Evolutionary conservation across 2,329 filamentous ascomycete species (phyloP).

Genomic region (Colletotrichum sp.): DNA sequence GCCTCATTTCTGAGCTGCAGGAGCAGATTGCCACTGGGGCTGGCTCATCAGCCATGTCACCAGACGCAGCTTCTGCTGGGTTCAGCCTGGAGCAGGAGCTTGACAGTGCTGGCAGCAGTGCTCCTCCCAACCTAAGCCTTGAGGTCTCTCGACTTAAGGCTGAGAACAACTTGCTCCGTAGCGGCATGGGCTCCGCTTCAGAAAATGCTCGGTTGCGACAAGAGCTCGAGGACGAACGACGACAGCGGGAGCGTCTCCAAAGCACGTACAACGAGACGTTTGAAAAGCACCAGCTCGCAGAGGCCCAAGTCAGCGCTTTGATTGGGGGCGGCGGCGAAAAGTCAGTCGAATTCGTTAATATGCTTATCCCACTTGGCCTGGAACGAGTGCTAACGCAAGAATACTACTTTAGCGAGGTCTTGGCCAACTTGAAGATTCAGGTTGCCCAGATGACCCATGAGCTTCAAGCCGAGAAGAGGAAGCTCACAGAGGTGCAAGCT

Average conservation of each 20-base stretch:
- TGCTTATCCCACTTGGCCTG: slow-evolving; percentile 25
- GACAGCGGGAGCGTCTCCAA: slow-evolving; percentile 56
- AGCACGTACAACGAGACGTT: slow-evolving; percentile 61
- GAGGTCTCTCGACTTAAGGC: slow-evolving; percentile 65
- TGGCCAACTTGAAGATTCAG: slow-evolving; percentile 55
- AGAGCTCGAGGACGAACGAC: slow-evolving; percentile 61
- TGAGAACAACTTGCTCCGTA: slow-evolving; percentile 64
- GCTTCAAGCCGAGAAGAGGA: slow-evolving; percentile 40
- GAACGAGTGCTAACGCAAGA: slow-evolving; percentile 46
- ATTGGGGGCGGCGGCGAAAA: slow-evolving; percentile 54
- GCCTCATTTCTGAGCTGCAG: slow-evolving; percentile 62
- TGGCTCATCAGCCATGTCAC: neutral
- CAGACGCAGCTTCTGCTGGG: slow-evolving; percentile 29
- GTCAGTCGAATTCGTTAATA: slow-evolving; percentile 48
- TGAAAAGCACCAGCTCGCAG: slow-evolving; percentile 61
- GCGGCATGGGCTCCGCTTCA: slow-evolving; percentile 56
- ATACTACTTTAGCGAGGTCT: slow-evolving; percentile 57
- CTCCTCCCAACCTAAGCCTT: slow-evolving; percentile 47
- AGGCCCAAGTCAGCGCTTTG: slow-evolving; percentile 63
- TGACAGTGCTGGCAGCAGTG: slow-evolving; percentile 49
- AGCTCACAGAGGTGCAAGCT: slow-evolving; percentile 43
- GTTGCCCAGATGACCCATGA: slow-evolving; percentile 49
- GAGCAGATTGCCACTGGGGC: slow-evolving; percentile 56
- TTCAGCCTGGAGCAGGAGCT: slow-evolving; percentile 67
- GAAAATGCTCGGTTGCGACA: slow-evolving; percentile 59